A percentile compares a stretch with the other conserved stretches of the same genome.
phyloP scores from a whole-genome alignment of 805 yeast species.

The Kuraishia cidri region DNA sequence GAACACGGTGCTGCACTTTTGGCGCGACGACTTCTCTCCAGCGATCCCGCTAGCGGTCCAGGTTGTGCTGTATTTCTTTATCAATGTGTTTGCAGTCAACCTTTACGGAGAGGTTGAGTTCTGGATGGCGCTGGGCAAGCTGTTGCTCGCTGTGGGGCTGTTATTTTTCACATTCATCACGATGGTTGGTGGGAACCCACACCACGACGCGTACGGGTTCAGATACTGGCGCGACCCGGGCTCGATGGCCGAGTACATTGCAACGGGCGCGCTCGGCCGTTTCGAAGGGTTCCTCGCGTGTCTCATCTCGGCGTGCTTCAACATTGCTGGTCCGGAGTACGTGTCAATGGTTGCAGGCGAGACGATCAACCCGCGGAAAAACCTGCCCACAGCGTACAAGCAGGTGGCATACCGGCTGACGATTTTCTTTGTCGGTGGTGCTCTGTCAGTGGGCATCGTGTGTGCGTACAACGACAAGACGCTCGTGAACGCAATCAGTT shows the following conservation, averaged over 20 bases:
- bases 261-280: constrained; percentile 26
- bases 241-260: constrained; percentile 26
- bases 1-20: constrained; percentile 44
- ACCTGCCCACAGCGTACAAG: constrained; percentile 29
- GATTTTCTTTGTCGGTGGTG: constrained; percentile 34
- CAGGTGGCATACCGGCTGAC: constrained; percentile 34
- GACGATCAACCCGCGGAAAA: constrained; percentile 29
- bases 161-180: constrained; percentile 39
- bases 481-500: constrained; percentile 34
- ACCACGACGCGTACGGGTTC: constrained; percentile 41
- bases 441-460: constrained; percentile 29
- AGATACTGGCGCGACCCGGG: constrained; percentile 32
- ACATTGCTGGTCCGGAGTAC: constrained; percentile 34
- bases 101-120: constrained; percentile 45
- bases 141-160: constrained; percentile 36
- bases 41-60: constrained; percentile 35
- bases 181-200: constrained; percentile 51
- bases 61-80: constrained; percentile 27
- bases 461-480: constrained; percentile 24
- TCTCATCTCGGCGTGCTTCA: constrained; percentile 26
- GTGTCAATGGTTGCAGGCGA: constrained; percentile 35
- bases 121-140: constrained; percentile 33
- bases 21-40: constrained; percentile 39
- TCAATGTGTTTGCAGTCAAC: constrained; percentile 37
- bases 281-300: constrained; percentile 33